phyloP scores from a whole-genome alignment of 23 red algal genomes.

The Chondrus crispus region DNA sequence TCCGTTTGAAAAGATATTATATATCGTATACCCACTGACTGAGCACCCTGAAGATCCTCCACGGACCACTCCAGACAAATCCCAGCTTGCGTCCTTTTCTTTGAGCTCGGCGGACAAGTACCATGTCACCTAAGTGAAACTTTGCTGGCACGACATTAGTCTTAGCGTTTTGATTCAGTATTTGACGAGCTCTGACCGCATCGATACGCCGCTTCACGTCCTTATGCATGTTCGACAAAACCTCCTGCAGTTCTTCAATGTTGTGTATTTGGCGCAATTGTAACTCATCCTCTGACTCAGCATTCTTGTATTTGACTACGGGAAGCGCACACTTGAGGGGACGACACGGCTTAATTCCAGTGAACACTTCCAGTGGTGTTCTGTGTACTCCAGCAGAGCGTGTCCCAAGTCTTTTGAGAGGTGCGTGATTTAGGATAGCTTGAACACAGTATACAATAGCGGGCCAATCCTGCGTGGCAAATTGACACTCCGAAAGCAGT shows the following conservation, averaged over 20 bases:
- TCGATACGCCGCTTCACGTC: neutral
- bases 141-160: neutral
- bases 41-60: neutral
- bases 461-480: neutral
- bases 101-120: neutral
- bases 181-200: neutral
- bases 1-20: neutral
- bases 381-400: neutral
- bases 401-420: neutral
- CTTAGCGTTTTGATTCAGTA: neutral
- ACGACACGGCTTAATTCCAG: neutral
- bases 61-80: neutral
- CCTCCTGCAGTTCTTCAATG: neutral
- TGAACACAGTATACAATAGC: neutral
- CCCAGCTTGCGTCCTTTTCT: neutral
- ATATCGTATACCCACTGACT: neutral
- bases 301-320: neutral
- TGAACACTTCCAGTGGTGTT: constrained; percentile 4
- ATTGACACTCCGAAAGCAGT: neutral
- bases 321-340: neutral
- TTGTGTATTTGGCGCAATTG: neutral
- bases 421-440: neutral
- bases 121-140: neutral
- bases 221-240: neutral
- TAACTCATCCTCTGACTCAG: neutral